A percentile compares a stretch with the other conserved stretches of the same genome.
Evolutionary conservation across 2,329 filamentous ascomycete species (phyloP).

Genomic region (Lasiodiplodia hormozganensis): DNA sequence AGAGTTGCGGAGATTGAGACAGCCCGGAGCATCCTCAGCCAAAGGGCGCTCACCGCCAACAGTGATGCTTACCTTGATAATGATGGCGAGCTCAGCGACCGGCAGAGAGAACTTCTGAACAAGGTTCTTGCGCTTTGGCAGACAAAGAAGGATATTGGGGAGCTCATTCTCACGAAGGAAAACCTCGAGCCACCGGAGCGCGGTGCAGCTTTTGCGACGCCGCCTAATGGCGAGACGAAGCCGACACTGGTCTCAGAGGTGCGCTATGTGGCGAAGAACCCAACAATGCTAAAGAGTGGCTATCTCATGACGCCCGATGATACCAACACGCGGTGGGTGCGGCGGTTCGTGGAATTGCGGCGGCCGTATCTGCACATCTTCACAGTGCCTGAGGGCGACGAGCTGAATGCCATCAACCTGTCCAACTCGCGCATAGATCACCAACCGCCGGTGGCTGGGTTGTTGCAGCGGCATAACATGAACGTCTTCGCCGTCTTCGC

Average conservation of each 20-base stretch:
- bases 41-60: constrained; percentile 46
- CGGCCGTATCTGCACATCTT: constrained; percentile 93
- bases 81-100: constrained; percentile 35
- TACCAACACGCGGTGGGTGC: constrained; percentile 83
- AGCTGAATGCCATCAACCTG: constrained; percentile 87
- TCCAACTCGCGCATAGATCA: constrained; percentile 91
- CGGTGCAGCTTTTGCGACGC: constrained; percentile 57
- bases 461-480: constrained; percentile 60
- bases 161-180: constrained; percentile 55
- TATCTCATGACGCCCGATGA: constrained; percentile 86
- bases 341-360: constrained; percentile 90
- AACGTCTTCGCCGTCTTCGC: constrained; percentile 93
- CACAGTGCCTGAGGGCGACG: constrained; percentile 83
- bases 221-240: constrained; percentile 52
- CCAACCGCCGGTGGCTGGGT: constrained; percentile 81
- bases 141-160: constrained; percentile 50
- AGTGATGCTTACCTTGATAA: constrained; percentile 32
- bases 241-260: constrained; percentile 78
- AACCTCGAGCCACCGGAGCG: constrained; percentile 73
- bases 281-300: constrained; percentile 76
- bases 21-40: constrained; percentile 70
- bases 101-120: constrained; percentile 52
- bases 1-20: constrained; percentile 82
- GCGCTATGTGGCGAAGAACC: constrained; percentile 79
- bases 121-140: constrained; percentile 71